phyloP scores from a whole-genome alignment of 768 basidiomycete genomes.

The Tricholoma saponaceum region DNA sequence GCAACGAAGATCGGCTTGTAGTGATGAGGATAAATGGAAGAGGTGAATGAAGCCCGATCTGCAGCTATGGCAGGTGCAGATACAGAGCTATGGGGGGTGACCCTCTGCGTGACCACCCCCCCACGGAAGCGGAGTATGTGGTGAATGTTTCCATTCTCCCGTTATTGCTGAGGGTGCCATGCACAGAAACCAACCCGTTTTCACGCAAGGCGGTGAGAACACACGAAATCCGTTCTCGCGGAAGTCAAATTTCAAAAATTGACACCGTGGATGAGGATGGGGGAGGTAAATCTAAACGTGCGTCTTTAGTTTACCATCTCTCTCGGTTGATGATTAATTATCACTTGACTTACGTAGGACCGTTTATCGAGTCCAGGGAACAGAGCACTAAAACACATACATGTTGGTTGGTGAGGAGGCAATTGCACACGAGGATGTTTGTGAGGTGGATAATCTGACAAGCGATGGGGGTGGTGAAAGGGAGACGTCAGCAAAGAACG shows the following conservation, averaged over 20 bases:
- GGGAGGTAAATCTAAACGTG: slow-evolving; percentile 52
- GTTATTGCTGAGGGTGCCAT: slow-evolving; percentile 2
- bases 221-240: slow-evolving; percentile 68
- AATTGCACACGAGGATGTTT: no score
- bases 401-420: no score
- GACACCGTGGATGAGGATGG: slow-evolving; percentile 56
- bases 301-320: slow-evolving; percentile 11
- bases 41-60: slow-evolving; percentile 55
- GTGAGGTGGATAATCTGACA: no score
- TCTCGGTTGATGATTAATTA: background rate
- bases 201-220: slow-evolving; percentile 52
- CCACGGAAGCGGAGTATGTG: slow-evolving; percentile 52
- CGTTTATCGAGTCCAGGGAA: slow-evolving; percentile 18
- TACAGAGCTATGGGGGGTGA: slow-evolving; percentile 33
- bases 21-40: slow-evolving; percentile 52
- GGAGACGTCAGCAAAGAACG: no score
- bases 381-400: no score
- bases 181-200: slow-evolving; percentile 65
- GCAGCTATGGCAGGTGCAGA: slow-evolving; percentile 33
- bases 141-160: background rate
- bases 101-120: slow-evolving; percentile 52
- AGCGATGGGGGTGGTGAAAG: no score
- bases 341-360: slow-evolving; percentile 6
- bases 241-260: slow-evolving; percentile 55
- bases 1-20: slow-evolving; percentile 49